phyloP scores from a whole-genome alignment of 2,329 filamentous ascomycete species.

The Mycosphaerelloides madeirae region DNA sequence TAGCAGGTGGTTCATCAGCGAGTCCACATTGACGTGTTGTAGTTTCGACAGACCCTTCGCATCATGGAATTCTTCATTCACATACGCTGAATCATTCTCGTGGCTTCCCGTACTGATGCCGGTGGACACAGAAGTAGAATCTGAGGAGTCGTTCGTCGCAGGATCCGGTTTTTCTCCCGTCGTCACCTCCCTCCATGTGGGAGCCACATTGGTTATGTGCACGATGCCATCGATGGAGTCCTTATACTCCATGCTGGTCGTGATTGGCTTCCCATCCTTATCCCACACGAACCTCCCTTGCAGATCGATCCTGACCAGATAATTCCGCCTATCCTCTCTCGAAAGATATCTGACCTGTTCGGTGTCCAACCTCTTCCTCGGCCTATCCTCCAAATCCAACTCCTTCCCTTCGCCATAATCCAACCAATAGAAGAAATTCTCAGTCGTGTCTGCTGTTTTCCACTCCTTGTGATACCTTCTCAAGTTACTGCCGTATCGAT shows the following conservation, averaged over 20 bases:
- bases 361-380: slow-evolving; percentile 67
- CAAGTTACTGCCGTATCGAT: slow-evolving; percentile 80
- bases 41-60: slow-evolving; percentile 58
- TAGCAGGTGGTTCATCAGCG: slow-evolving; percentile 72
- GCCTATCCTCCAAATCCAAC: slow-evolving; percentile 66
- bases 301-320: slow-evolving; percentile 70
- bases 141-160: slow-evolving; percentile 8
- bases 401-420: slow-evolving; percentile 72
- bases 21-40: slow-evolving; percentile 64
- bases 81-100: slow-evolving; percentile 60
- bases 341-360: slow-evolving; percentile 81
- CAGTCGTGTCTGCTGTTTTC: slow-evolving; percentile 69
- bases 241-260: slow-evolving; percentile 68
- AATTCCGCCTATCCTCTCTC: slow-evolving; percentile 73
- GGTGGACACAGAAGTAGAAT: slow-evolving; percentile 30
- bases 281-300: slow-evolving; percentile 79
- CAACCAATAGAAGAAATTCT: slow-evolving; percentile 94
- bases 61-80: slow-evolving; percentile 58
- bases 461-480: slow-evolving; percentile 78
- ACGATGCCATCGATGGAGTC: slow-evolving; percentile 68
- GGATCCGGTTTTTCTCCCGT: slow-evolving; percentile 29
- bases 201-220: slow-evolving; percentile 40
- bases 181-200: slow-evolving; percentile 37
- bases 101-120: slow-evolving; percentile 50
- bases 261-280: slow-evolving; percentile 73